Evolutionary conservation across 1,284 basidiomycete genomes (phyloP).

Genomic region (Cryptococcus deneoformans): DNA sequence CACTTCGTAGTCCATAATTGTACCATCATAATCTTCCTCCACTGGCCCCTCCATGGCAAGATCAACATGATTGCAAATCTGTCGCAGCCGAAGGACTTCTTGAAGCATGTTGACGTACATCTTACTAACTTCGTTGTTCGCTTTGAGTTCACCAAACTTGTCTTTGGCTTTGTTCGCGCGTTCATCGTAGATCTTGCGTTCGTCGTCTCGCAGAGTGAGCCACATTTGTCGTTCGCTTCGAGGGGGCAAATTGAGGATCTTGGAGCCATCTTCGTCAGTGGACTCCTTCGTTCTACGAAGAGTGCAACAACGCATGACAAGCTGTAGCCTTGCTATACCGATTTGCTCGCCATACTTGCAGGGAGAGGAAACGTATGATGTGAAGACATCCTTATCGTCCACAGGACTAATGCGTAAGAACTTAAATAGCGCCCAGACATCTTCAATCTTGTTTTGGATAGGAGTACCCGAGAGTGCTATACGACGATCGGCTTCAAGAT

Average conservation of each 20-base stretch:
- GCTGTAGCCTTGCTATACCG: slow-evolving; percentile 89
- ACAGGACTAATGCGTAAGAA: slow-evolving; percentile 91
- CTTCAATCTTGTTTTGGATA: slow-evolving; percentile 98
- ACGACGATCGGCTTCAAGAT: slow-evolving; percentile 87
- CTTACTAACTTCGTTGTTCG: slow-evolving; percentile 81
- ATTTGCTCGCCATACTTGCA: slow-evolving; percentile 90
- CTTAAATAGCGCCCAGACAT: slow-evolving; percentile 94
- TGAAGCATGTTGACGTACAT: slow-evolving; percentile 98
- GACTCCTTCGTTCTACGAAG: slow-evolving; percentile 94
- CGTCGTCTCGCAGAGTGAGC: slow-evolving; percentile 78
- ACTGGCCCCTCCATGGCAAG: slow-evolving; percentile 62
- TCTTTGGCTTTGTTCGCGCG: slow-evolving; percentile 54
- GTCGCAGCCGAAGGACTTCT: slow-evolving; percentile 88
- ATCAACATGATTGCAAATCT: slow-evolving; percentile 96
- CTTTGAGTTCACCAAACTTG: slow-evolving; percentile 63
- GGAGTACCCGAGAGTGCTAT: slow-evolving; percentile 96
- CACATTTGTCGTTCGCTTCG: slow-evolving; percentile 79
- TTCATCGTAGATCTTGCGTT: slow-evolving; percentile 85
- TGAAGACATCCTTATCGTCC: slow-evolving; percentile 91
- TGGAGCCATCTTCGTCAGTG: slow-evolving; percentile 72
- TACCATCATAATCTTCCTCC: slow-evolving; percentile 56
- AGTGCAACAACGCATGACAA: slow-evolving; percentile 95
- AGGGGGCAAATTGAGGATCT: slow-evolving; percentile 81
- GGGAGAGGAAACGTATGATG: slow-evolving; percentile 83
- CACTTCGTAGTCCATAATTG: slow-evolving; percentile 69